Conservation (phyloP, 2,329 filamentous ascomycete genomes). For the Cladosporium sp. region DNA sequence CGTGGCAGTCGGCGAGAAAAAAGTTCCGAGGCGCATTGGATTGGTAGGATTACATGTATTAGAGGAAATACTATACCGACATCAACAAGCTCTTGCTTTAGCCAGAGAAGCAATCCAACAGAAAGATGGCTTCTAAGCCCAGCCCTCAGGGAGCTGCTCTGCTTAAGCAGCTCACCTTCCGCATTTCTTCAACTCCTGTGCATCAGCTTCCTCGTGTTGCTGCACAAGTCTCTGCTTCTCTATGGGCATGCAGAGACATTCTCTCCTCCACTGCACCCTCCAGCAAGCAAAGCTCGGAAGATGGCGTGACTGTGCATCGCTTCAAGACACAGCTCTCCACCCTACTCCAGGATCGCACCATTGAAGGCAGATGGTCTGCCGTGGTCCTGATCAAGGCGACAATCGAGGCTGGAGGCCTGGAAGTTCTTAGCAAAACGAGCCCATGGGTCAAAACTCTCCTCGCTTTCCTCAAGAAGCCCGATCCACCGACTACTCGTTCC, state of each 20-base stretch:
- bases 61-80: too few species aligned
- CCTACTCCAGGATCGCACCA: slow-evolving; percentile 70
- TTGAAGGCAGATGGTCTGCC: slow-evolving; percentile 72
- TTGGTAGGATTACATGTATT: background rate
- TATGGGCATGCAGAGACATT: slow-evolving; percentile 53
- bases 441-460: slow-evolving; percentile 76
- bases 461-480: slow-evolving; percentile 73
- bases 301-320: slow-evolving; percentile 70
- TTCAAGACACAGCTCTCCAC: slow-evolving; percentile 74
- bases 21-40: background rate
- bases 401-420: slow-evolving; percentile 80
- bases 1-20: background rate
- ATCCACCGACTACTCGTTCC: slow-evolving; percentile 70
- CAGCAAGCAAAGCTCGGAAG: slow-evolving; percentile 60
- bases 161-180: slow-evolving; percentile 55
- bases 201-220: slow-evolving; percentile 70
- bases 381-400: slow-evolving; percentile 74
- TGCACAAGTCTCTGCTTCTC: slow-evolving; percentile 59
- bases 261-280: slow-evolving; percentile 59
- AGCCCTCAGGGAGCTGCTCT: slow-evolving; percentile 15
- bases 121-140: slow-evolving; percentile 7
- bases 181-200: slow-evolving; percentile 67
- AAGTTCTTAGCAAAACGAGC: slow-evolving; percentile 67
- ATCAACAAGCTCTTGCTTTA: too few species aligned
- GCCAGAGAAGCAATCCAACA: background rate